Evolutionary conservation across 2,329 filamentous ascomycete genomes (phyloP).

Genomic region (Gliomastix tumulicola): DNA sequence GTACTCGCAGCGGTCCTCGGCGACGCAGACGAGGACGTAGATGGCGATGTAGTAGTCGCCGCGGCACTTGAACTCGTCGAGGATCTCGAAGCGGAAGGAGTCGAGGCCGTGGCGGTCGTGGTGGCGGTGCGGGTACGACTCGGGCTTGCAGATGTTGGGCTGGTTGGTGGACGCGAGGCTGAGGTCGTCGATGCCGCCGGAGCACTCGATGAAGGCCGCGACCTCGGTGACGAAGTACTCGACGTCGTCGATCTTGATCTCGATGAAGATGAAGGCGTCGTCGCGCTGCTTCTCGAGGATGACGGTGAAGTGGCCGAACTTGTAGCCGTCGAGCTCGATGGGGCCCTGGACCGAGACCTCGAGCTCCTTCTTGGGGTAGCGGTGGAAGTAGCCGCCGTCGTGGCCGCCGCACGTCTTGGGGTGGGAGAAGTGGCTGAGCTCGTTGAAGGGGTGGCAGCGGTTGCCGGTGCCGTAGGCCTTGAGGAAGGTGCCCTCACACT

Average conservation of each 20-base stretch:
- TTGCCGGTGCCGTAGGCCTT: constrained; percentile 2
- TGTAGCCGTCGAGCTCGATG: constrained; percentile 3
- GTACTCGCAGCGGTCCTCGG: constrained; percentile 3
- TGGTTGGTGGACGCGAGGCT: constrained; percentile 1
- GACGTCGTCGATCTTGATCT: constrained; percentile 4
- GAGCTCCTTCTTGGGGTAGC: constrained; percentile 5
- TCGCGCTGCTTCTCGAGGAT: constrained; percentile 4
- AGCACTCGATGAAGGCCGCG: constrained; percentile 7
- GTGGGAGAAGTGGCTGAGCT: constrained; percentile 3
- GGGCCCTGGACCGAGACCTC: constrained; percentile 5
- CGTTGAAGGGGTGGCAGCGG: constrained; percentile 2
- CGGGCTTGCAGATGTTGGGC: constrained; percentile 11
- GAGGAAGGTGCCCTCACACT: constrained; percentile 5
- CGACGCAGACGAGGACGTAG: constrained; percentile 12
- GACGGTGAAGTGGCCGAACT: constrained; percentile 5
- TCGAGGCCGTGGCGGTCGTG: constrained; percentile 11
- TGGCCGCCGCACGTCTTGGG: not conserved
- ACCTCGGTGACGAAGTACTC: constrained; percentile 6
- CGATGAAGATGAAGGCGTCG: constrained; percentile 3
- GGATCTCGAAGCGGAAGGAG: constrained; percentile 10
- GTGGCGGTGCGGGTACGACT: constrained; percentile 10
- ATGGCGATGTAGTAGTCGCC: constrained; percentile 14
- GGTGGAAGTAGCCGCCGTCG: constrained; percentile 6
- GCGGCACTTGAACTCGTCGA: constrained; percentile 12
- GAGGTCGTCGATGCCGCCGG: constrained; percentile 6